These are phyloP conservation scores for Blastocystis sp. DNA, from an alignment of 352 stramenopile genomes.

Conservation along the genomic window DNA sequence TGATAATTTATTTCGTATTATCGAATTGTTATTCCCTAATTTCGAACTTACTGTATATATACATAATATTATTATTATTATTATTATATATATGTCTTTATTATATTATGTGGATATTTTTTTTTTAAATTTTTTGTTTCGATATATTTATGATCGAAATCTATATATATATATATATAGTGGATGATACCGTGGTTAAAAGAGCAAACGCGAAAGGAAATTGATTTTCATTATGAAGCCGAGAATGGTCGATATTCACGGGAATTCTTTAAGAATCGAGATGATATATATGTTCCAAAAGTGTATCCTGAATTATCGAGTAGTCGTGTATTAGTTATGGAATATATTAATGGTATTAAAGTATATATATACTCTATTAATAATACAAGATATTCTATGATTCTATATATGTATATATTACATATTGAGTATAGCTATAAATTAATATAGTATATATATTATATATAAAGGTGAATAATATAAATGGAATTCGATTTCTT, in stretches of 20 bases:
- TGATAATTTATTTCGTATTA: not conserved
- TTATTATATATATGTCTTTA: too few relatives aligned
- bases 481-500: not conserved
- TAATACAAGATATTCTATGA: too few relatives aligned
- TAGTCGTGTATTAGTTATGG: slow-evolving; percentile 19
- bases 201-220: slow-evolving; percentile 21
- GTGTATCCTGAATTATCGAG: slow-evolving; percentile 3
- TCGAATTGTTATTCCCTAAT: slow-evolving; percentile 23
- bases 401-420: too few relatives aligned
- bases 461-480: not conserved
- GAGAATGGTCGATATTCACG: slow-evolving; percentile 9
- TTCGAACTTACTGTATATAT: slow-evolving; percentile 29
- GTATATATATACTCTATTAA: too few relatives aligned
- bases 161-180: too few relatives aligned
- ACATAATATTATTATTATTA: not conserved
- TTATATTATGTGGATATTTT: too few relatives aligned
- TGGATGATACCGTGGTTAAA: slow-evolving; percentile 25
- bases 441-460: too few relatives aligned
- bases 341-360: slow-evolving; percentile 33
- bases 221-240: slow-evolving; percentile 20
- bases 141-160: too few relatives aligned
- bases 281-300: slow-evolving; percentile 17
- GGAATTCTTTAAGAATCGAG: not conserved
- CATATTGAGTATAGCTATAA: too few relatives aligned
- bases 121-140: too few relatives aligned